Base-by-base conservation (phyloP, 305 asterid genomes). In the Fraxinus greggii region DNA sequence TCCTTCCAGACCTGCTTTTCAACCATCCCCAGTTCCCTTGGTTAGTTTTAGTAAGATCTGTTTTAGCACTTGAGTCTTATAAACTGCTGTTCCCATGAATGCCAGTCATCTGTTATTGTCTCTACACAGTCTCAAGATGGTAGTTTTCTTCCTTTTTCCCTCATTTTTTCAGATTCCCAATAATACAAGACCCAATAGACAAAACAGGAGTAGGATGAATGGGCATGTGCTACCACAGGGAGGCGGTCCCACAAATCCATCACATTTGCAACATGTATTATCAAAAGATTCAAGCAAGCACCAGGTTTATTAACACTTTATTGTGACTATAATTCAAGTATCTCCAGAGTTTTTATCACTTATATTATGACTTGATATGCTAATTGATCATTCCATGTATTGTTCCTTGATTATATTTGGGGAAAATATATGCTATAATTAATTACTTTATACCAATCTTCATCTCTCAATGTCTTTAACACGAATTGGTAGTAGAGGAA, bases 151-250 rank as follows among this genome's bases (percentile, higher is more conserved):
- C 74, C 23, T 10, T 45, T 35, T 78, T 8, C 51, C 51, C 4
- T 19, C 48, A 75, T 61, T 77, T 72, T 76, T 77, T 35, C 86
- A 92, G 98, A 84, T 85, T 83, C 91, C 89, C 77, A 88, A 85
- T 85, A 83, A 83, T 84, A 81, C 93, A 76, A 89, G 94, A 86
- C 91, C 80, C 19, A 87, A 80, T 59, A 88, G 93, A 80, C 98
- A 86, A 72, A 83, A 77, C 84, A 87, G 93, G 81, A 95, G 92
- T 81, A 92, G 91, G 88, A 84, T 84, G 87, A 88, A 88, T 3
- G 92, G 91, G 19, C 83, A 86, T 83, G 54, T 19, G 78, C 82
- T 76, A 59, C 87, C 90, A 78, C 92, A 81, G 70, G 87, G 78
- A 36, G 80, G 84, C 81, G 90, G 87, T 70, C 87, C 78, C 26